Base-by-base conservation (phyloP, 2,329 filamentous ascomycete genomes). In the Aspergillus tamarii region DNA sequence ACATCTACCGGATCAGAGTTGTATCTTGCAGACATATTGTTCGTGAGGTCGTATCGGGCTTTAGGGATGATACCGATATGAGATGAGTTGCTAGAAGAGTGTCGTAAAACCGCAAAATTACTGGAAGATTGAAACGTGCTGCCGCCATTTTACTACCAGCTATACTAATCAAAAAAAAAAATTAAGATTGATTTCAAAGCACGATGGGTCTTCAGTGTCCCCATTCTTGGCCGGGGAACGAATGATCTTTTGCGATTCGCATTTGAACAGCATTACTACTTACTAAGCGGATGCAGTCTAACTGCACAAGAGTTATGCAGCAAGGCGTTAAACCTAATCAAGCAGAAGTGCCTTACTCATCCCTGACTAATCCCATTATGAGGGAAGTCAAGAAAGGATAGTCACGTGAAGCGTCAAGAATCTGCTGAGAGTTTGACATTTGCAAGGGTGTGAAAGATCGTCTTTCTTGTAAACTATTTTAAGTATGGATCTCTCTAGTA, bases 1-100 rank as follows among this genome's bases (percentile, higher is more conserved):
- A 78, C 74, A 63, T 77, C 71, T 14, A 68, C 70, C 39, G 48
- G 59, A 12, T 55, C 52, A 12, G 52, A 55, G 11, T 39, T 21
- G 52, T 55, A 55, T 54, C 52, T 54, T 10, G 30, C 46, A 8
- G 46, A 7, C 52, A 54, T 54, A 9, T 19, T 55, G 52, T 39
- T 26, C 11, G n/a, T 55, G 34, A 26, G 14, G 52, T 55, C 32
- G 52, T 55, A 55, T 55, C 4, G 11, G 11, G n/a, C 26, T 52
- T 26, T n/a, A 2, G 10, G 52, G 36, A 36, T 10, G n/a, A 26
- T 19, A 21, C 4, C 30, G 14, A 53, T 32, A 19, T 53, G 50
- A 36, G 34, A 36, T 36, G 2, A 7, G 14, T 32, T 32, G 28
- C 28, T 21, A 1, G 0, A 53, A n/a, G 28, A 11, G 50, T 9